Evolutionary conservation across 192 early-diverging fungal genomes (phyloP).

Genomic region (Oehlia diaphana): DNA sequence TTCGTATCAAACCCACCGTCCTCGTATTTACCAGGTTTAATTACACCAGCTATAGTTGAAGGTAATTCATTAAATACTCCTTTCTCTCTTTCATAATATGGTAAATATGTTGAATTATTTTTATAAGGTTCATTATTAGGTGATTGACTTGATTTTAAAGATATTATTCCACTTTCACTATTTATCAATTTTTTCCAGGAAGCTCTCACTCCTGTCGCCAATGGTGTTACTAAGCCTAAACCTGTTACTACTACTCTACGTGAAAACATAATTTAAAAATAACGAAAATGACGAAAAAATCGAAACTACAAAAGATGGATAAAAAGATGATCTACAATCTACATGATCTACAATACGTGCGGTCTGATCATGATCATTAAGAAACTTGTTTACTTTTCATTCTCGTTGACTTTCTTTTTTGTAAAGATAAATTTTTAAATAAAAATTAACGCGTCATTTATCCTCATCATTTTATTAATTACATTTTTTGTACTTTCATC

Average conservation of each 20-base stretch:
- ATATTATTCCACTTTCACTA: slow-evolving; percentile 75
- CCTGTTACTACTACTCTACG: slow-evolving; percentile 95
- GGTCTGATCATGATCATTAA: too few relatives aligned
- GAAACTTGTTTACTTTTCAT: too few relatives aligned
- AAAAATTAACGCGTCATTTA: too few relatives aligned
- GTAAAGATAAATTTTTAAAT: too few relatives aligned
- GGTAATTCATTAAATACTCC: slow-evolving; percentile 66
- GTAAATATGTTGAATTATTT: not conserved
- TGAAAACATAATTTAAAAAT: not conserved
- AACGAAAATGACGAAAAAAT: too few relatives aligned
- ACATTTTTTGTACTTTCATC: too few relatives aligned
- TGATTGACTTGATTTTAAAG: slow-evolving; percentile 43
- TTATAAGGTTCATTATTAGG: not conserved
- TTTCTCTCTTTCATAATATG: slow-evolving; percentile 29
- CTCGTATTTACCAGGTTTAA: slow-evolving; percentile 51
- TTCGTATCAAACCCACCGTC: slow-evolving; percentile 68
- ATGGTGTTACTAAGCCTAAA: slow-evolving; percentile 88
- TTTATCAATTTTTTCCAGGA: slow-evolving; percentile 75
- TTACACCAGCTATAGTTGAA: slow-evolving; percentile 74
- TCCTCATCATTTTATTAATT: too few relatives aligned
- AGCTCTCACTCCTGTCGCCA: slow-evolving; percentile 71
- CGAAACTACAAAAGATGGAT: too few relatives aligned
- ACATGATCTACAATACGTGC: too few relatives aligned
- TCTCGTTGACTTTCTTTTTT: too few relatives aligned
- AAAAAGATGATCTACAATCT: too few relatives aligned